Conservation (phyloP, 2,329 filamentous ascomycete species). For the Aspergillus aculeatus region DNA sequence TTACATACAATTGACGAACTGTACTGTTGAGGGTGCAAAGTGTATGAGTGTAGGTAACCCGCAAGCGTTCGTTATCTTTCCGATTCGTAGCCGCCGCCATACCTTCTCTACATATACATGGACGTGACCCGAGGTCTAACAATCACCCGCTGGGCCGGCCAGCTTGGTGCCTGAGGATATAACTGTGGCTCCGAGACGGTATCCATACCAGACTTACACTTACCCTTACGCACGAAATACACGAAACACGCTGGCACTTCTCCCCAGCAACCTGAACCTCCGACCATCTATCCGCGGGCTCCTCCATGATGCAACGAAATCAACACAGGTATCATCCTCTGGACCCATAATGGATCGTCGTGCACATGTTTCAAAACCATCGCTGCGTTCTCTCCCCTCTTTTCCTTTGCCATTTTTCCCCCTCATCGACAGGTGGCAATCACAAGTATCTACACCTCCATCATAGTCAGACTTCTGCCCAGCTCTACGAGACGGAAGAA, state of each 20-base stretch:
- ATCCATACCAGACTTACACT: background rate
- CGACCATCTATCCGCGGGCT: background rate
- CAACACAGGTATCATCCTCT: background rate
- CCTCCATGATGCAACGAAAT: background rate
- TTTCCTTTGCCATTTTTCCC: background rate
- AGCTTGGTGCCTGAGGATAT: background rate
- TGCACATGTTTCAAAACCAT: background rate
- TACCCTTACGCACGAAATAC: background rate
- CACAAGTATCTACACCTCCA: background rate
- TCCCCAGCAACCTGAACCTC: background rate
- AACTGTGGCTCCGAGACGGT: background rate
- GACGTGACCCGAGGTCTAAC: background rate
- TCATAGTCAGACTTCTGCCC: background rate
- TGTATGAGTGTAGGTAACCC: too few species aligned
- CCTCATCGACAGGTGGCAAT: background rate
- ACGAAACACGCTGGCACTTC: background rate
- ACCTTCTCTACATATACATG: background rate
- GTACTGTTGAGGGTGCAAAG: too few species aligned
- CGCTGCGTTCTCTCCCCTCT: background rate
- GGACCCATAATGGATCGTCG: background rate
- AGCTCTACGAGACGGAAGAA: background rate
- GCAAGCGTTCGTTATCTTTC: background rate
- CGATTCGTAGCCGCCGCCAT: background rate
- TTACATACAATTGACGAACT: background rate
- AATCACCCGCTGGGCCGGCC: background rate